Percentiles rank a stretch among this genome's conserved stretches.
These are phyloP conservation scores for Aspergillus uvarum DNA, from an alignment of 2,329 filamentous ascomycete genomes.

Conservation along the genomic window DNA sequence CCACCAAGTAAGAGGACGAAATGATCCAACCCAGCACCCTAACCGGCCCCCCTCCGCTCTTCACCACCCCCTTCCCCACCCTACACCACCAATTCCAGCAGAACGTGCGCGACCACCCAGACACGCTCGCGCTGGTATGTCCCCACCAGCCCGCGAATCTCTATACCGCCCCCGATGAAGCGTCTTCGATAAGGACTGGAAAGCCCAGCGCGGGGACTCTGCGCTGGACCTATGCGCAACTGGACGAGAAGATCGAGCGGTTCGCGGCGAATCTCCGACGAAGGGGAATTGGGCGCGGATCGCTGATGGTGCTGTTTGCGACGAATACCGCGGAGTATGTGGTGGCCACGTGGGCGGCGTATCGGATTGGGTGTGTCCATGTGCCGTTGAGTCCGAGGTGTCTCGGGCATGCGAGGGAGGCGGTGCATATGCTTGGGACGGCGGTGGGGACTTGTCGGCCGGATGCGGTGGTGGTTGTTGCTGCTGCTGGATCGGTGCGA, in stretches of 20 bases:
- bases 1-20: too few relatives aligned
- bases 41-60: background rate
- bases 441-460: background rate
- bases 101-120: background rate
- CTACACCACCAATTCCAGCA: background rate
- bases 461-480: background rate
- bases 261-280: background rate
- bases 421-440: background rate
- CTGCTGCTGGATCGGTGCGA: background rate
- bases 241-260: background rate
- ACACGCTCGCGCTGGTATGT: background rate
- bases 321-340: constrained; percentile 19
- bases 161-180: background rate
- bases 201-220: background rate
- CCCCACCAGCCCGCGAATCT: background rate
- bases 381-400: constrained; percentile 18
- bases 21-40: too few relatives aligned
- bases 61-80: background rate
- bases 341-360: constrained; percentile 18
- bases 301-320: background rate
- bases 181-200: background rate
- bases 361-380: constrained; percentile 16
- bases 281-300: background rate
- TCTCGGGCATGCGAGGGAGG: constrained; percentile 9
- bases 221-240: background rate